Conservation (phyloP, 257 asterid genomes). For the Lycium barbarum region DNA sequence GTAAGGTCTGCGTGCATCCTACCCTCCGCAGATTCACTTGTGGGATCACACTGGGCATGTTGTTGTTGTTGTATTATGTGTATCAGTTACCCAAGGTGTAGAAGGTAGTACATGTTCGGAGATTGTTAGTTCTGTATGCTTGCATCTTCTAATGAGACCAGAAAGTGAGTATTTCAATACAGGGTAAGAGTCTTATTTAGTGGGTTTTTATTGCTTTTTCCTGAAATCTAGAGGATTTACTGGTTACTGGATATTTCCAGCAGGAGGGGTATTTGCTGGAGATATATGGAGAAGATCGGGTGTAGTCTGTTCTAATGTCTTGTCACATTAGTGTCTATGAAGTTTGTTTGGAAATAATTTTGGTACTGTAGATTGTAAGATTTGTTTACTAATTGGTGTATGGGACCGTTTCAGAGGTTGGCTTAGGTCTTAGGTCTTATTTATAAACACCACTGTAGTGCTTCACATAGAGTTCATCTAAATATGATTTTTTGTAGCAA, state of each 20-base stretch:
- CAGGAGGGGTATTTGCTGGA: not conserved
- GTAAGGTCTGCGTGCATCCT: too few relatives aligned
- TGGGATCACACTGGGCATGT: too few relatives aligned
- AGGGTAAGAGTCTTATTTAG: not conserved
- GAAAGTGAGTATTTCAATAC: not conserved
- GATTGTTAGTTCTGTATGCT: not conserved
- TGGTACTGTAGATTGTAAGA: not conserved
- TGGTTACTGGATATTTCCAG: constrained; percentile 5
- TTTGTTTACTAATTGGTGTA: constrained; percentile 7
- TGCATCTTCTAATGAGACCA: constrained; percentile 9
- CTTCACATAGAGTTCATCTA: not conserved
- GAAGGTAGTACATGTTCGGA: not conserved
- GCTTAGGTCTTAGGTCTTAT: not conserved
- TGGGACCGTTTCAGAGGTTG: not conserved
- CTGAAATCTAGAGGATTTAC: not conserved
- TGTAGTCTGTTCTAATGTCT: not conserved
- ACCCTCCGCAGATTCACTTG: too few relatives aligned
- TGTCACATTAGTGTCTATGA: not conserved
- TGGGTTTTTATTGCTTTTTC: not conserved
- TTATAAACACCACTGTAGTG: not conserved
- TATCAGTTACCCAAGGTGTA: not conserved
- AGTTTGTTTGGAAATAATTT: not conserved
- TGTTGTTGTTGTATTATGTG: not conserved
- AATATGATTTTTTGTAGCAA: not conserved
- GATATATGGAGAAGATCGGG: constrained; percentile 1